Evolutionary conservation across 345 rosid genomes (phyloP).

Genomic region (Citrus sinensis): DVS_A1.0 CM039167.1:1716001-1716500

Average conservation of each 20-base stretch:
- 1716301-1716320: not conserved
- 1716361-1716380: conserved; percentile 21
- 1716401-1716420: conserved; percentile 25
- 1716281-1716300: conserved; percentile 9
- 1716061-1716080: no score
- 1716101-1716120: no score
- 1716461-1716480: not conserved
- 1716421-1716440: not conserved
- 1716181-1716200: not conserved
- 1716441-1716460: not conserved
- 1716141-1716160: not conserved
- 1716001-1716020: no score
- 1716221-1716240: not conserved
- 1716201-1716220: not conserved
- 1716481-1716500: no score
- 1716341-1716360: conserved; percentile 8
- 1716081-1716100: no score
- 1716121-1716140: no score
- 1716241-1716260: not conserved
- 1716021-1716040: no score
- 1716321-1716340: not conserved
- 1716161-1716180: not conserved
- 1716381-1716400: not conserved
- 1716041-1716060: no score
- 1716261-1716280: not conserved